A percentile compares a stretch with the other conserved stretches of the same genome.
These are phyloP conservation scores for Sporothrix luriei DNA, from an alignment of 2,329 filamentous ascomycete species.

Conservation along the genomic window DNA sequence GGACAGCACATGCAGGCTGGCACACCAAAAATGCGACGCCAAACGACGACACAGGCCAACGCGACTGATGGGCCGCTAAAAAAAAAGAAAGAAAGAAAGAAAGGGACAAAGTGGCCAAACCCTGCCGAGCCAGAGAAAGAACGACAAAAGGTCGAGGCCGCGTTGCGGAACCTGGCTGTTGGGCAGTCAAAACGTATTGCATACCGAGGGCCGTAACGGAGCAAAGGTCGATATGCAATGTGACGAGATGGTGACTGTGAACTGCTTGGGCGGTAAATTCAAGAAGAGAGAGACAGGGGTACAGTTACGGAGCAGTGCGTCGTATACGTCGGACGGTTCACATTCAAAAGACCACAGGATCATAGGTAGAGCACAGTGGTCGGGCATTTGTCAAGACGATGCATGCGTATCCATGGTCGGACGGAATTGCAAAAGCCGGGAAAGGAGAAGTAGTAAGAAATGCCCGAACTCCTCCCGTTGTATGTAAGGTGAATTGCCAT, in stretches of 20 bases:
- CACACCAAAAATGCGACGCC: conserved; percentile 11
- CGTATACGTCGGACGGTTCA: neutral
- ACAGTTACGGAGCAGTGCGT: too few relatives aligned
- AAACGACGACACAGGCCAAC: neutral
- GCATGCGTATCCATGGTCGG: neutral
- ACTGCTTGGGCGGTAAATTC: neutral
- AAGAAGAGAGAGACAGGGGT: neutral
- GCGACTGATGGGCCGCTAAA: neutral
- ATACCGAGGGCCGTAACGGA: neutral
- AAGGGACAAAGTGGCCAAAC: neutral
- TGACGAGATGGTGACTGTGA: conserved; percentile 17
- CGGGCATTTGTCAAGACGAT: neutral
- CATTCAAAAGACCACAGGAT: too few relatives aligned
- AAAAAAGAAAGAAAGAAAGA: neutral
- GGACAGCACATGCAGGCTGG: conserved; percentile 18
- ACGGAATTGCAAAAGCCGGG: neutral
- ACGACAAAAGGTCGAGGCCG: neutral
- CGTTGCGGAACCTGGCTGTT: neutral
- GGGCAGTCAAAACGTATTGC: neutral
- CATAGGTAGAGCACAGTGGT: neutral
- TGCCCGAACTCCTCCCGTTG: too few relatives aligned
- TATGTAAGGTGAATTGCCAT: conserved; percentile 12
- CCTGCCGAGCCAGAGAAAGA: neutral
- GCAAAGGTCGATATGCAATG: conserved; percentile 7
- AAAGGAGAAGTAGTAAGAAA: neutral